Base-by-base conservation (phyloP, 768 basidiomycete genomes). In the Dioszegia aurantiaca region DNA sequence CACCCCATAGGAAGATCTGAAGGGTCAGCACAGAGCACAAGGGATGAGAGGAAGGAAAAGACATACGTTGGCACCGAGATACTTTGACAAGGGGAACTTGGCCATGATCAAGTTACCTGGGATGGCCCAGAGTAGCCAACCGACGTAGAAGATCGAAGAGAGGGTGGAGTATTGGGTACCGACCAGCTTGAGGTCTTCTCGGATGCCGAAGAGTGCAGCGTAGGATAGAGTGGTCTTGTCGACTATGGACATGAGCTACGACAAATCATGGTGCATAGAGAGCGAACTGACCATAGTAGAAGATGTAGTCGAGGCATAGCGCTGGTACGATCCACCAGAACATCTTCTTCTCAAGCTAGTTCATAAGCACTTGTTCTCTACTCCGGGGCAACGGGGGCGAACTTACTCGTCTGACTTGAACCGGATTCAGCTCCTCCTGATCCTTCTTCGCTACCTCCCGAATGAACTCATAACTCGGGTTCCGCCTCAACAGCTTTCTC, bases 51-150 rank as follows among this genome's bases (percentile, higher is more conserved):
- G 10, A n/a, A n/a, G n/a, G n/a, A n/a, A n/a, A n/a, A n/a, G 43
- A 44, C 10, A 21, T 44, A 45, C 49, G 43, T 67, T 70, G 59
- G 67, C 58, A 12, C 60, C 52, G n/a, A 70, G 59, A 37, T 67
- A 70, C 47, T 70, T 70, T 1, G 68, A 63, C 17, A 70, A 44
- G 16, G 68, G 68, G 63, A 70, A 70, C 49, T 70, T 67, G 30
- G 59, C 59, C 28, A 70, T 39, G 23, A 70, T 41, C 8, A 80
- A 36, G 59, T 80, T 80, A 21, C 78, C 77, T 2, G 80, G 80
- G 14, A 81, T 68, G 1, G 79, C 79, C 80, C 80, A 77, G 0
- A 69, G 74, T 2, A 79, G 52, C 79, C 80, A 80, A 19, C 80
- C 74, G 63, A 64, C 56, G 57, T 64, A 69, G 57, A 69, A 69